Base-by-base conservation (phyloP, 1,284 basidiomycete genomes). In the Fomitopsis schrenkii region DNA sequence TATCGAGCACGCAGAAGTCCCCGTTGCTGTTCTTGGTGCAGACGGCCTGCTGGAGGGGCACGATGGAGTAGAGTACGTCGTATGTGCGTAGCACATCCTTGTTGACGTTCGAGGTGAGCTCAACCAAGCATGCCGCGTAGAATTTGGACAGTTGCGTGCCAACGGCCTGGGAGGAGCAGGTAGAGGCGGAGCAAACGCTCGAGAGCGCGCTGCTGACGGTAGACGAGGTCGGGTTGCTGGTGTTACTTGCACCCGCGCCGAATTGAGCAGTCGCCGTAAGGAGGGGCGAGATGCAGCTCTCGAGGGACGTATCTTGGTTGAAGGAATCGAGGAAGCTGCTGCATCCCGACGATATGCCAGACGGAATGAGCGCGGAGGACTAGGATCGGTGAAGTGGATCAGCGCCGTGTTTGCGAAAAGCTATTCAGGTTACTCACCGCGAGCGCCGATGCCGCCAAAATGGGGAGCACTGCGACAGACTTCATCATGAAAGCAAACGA, bases 1-100 rank as follows among this genome's bases (percentile, higher is more conserved):
- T 22, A 9, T 61, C 59, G 50, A 59, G 59, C 46, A 83, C 83
- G 71, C 94, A 96, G 77, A 84, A 96, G 15, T 75, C 72, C 52
- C 85, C 88, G 64, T 72, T 80, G 66, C 86, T 84, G 69, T 90
- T 85, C 79, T 90, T 90, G 55, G 88, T 68, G 77, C 95, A 97
- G 52, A 93, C 71, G 41, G 93, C 87, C 15, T 71, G 66, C 66
- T 77, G 77, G 69, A 95, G 72, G 5, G 94, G 93, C 5, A 74
- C 68, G 57, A 94, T 66, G 63, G 82, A 67, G 79, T 93, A 97
- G 50, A 97, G 77, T 50, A 85, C 78, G 72, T 97, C 95, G 77
- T 97, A 97, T 4, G 83, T 76, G 42, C 74, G 69, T 68, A 84
- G 72, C 55, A 95, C 87, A 26, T 78, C 71, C 42, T 69, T 54